Conservation (phyloP, 179 eudicot species). For the Heliamphora ciliata region DNA sequence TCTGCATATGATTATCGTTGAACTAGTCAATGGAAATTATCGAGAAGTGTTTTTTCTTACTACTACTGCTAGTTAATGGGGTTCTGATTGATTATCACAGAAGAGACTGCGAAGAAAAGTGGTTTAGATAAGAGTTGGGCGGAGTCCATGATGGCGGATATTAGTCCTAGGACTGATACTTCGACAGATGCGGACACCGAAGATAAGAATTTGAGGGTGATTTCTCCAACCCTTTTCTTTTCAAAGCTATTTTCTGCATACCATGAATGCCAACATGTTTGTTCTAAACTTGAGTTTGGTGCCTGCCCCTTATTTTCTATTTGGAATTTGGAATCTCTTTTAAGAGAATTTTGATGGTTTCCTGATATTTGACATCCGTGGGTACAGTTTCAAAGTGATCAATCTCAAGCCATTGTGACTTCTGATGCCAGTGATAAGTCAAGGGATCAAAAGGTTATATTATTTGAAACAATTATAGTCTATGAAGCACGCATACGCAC, state of each 20-base stretch:
- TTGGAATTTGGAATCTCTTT: background rate
- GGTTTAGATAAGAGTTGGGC: conserved; percentile 26
- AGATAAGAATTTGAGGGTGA: conserved; percentile 67
- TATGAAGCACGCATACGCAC: too few relatives aligned
- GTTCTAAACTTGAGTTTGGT: background rate
- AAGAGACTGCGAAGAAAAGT: conserved; percentile 22
- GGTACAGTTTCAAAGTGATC: conserved; percentile 54
- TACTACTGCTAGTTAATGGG: conserved; percentile 18
- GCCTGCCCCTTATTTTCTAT: background rate
- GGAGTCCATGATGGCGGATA: conserved; percentile 61
- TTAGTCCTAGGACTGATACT: conserved; percentile 79
- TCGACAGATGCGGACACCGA: conserved; percentile 92
- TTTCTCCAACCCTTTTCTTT: conserved; percentile 10
- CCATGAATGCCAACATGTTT: background rate
- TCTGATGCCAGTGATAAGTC: conserved; percentile 89
- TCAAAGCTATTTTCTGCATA: background rate
- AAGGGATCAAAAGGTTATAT: conserved; percentile 84
- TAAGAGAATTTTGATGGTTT: background rate
- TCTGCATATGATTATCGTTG: background rate
- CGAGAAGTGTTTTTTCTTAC: background rate
- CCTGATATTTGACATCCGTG: background rate
- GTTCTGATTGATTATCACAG: conserved; percentile 17
- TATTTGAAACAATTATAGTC: background rate
- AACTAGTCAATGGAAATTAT: background rate
- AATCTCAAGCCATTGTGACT: conserved; percentile 35